A percentile compares a stretch with the other conserved stretches of the same genome.
Conservation (phyloP, 1,284 basidiomycete species). For the Omphalotus olearius region DNA sequence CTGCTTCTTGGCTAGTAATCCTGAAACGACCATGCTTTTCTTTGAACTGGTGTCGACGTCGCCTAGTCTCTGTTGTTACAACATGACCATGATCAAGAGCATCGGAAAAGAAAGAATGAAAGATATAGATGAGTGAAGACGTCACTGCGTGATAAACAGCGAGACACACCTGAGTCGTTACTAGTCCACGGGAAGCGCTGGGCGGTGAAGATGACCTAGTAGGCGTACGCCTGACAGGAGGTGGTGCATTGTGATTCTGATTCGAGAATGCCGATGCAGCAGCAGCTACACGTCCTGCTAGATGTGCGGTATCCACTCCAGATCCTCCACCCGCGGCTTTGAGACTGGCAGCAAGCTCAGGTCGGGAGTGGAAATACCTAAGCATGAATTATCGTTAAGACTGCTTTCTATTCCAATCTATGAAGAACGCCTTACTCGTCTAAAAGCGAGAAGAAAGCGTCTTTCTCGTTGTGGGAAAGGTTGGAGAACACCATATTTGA, state of each 20-base stretch:
- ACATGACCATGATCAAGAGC: constrained; percentile 1
- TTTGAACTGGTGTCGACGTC: constrained; percentile 54
- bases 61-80: constrained; percentile 45
- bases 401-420: neutral
- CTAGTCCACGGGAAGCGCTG: constrained; percentile 15
- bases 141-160: neutral
- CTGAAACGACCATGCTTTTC: constrained; percentile 45
- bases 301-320: constrained; percentile 23
- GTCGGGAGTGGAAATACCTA: constrained; percentile 76
- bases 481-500: constrained; percentile 63
- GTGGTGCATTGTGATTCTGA: constrained; percentile 4
- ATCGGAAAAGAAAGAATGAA: neutral
- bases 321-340: constrained; percentile 13
- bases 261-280: constrained; percentile 36
- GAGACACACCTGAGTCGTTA: constrained; percentile 25
- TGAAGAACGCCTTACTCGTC: constrained; percentile 55
- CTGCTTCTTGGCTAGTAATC: constrained; percentile 40
- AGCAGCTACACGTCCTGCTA: constrained; percentile 47
- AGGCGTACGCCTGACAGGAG: constrained; percentile 8
- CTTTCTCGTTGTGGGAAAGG: constrained; percentile 61
- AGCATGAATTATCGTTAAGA: neutral
- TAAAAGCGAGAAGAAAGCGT: constrained; percentile 73
- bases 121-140: neutral
- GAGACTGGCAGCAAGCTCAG: constrained; percentile 47
- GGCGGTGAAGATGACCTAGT: neutral